Percentiles rank a stretch among this genome's conserved stretches.
Evolutionary conservation across 306 rosid genomes (phyloP).

Genomic region (Sicyos baderoa): DNA sequence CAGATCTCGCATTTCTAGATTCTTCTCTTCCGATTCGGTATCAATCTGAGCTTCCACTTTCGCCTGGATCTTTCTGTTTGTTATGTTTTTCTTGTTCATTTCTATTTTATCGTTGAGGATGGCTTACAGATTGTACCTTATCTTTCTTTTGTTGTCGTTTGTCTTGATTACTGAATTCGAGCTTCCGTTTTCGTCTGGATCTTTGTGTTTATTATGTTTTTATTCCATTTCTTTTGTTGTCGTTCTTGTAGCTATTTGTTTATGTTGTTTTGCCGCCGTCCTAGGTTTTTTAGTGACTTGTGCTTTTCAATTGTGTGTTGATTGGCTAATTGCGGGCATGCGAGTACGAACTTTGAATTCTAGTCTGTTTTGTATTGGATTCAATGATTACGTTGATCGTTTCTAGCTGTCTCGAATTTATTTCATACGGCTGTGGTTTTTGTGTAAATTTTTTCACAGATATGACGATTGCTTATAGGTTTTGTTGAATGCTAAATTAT

Average conservation of each 20-base stretch:
- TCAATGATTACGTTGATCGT: not conserved
- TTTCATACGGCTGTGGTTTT: not conserved
- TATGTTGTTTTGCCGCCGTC: not conserved
- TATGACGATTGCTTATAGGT: not conserved
- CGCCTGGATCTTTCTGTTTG: conserved; percentile 4
- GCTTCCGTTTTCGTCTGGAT: not conserved
- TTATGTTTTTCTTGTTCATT: too few relatives aligned
- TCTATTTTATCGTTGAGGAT: too few relatives aligned
- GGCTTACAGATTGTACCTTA: too few relatives aligned
- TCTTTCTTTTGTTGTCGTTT: too few relatives aligned
- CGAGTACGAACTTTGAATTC: too few relatives aligned
- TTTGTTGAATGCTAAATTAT: not conserved
- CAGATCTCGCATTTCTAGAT: conserved; percentile 63
- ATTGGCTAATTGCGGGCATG: not conserved
- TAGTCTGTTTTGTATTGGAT: not conserved
- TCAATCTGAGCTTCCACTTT: not conserved
- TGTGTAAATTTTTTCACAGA: not conserved
- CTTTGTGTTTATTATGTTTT: not conserved
- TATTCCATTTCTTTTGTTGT: too few relatives aligned
- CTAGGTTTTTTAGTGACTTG: not conserved
- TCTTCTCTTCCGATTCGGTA: conserved; percentile 64
- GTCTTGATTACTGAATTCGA: not conserved
- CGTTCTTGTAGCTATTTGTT: too few relatives aligned
- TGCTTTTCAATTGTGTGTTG: not conserved
- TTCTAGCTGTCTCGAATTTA: not conserved